Percentiles rank a stretch among this genome's conserved stretches.
Evolutionary conservation across 192 early-diverging fungal genomes (phyloP).

Genomic region (Backusella liffmaniae): DNA sequence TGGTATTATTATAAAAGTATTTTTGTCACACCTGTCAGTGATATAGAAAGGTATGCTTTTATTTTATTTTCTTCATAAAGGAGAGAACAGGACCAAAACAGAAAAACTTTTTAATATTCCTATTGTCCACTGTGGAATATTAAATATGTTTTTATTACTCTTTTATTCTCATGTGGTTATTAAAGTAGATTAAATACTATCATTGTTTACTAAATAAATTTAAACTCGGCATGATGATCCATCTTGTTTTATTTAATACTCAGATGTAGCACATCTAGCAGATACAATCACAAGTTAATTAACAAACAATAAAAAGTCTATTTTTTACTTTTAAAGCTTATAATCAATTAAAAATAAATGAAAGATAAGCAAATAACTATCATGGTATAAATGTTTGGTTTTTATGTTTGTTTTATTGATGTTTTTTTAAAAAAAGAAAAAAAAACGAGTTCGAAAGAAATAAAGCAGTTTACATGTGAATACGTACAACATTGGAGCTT

Average conservation of each 20-base stretch:
- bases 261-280: background rate
- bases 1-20: background rate
- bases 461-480: slow-evolving; percentile 3
- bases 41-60: background rate
- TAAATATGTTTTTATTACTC: background rate
- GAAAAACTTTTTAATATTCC: background rate
- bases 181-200: slow-evolving; percentile 1
- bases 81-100: background rate
- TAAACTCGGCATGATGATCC: slow-evolving; percentile 7
- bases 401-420: background rate
- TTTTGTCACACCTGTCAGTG: background rate
- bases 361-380: background rate
- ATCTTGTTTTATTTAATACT: background rate
- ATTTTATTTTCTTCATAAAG: background rate
- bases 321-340: background rate
- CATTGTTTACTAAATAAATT: slow-evolving; percentile 4
- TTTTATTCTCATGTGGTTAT: slow-evolving; percentile 1
- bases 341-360: background rate
- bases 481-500: background rate
- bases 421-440: background rate
- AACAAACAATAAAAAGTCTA: slow-evolving; percentile 3
- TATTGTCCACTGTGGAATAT: background rate
- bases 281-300: background rate
- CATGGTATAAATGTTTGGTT: background rate
- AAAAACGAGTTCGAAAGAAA: background rate